Evolutionary conservation across 2,329 filamentous ascomycete species (phyloP).

Genomic region (Talaromyces rugulosus): DNA sequence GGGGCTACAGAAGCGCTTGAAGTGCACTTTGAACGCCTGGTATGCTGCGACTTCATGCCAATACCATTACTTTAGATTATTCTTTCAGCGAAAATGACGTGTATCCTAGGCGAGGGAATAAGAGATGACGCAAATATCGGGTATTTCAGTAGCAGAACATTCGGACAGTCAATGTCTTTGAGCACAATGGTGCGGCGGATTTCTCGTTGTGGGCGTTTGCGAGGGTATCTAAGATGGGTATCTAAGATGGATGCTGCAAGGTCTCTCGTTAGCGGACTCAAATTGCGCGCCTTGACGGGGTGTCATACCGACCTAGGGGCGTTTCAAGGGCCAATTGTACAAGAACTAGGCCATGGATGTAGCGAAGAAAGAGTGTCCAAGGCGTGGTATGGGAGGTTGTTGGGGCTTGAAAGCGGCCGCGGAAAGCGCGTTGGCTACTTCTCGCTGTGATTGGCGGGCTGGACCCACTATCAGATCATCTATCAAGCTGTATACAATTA

Average conservation of each 20-base stretch:
- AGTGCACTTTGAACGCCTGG: background rate
- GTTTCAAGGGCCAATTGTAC: too few species aligned
- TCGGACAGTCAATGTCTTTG: background rate
- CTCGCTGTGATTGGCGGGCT: background rate
- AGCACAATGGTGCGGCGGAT: background rate
- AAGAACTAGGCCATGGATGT: too few species aligned
- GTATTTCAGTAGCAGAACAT: background rate
- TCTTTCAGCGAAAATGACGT: background rate
- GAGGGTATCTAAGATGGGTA: too few species aligned
- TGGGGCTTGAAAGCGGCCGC: background rate
- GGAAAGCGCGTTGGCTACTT: background rate
- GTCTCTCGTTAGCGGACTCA: background rate
- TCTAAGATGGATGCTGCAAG: background rate
- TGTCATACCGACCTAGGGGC: background rate
- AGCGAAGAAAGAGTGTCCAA: too few species aligned
- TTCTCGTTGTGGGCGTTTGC: background rate
- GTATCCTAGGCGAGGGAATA: background rate
- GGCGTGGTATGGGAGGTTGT: background rate
- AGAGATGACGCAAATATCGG: background rate
- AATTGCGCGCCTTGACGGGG: background rate
- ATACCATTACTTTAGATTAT: background rate
- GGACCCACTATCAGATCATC: background rate
- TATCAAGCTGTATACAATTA: background rate
- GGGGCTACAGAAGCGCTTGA: background rate
- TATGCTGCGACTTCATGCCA: background rate